These are phyloP conservation scores for Miscanthus sacchariflorus DNA, from an alignment of 202 grass and related monocot genomes.

Conservation along the genomic window DNA sequence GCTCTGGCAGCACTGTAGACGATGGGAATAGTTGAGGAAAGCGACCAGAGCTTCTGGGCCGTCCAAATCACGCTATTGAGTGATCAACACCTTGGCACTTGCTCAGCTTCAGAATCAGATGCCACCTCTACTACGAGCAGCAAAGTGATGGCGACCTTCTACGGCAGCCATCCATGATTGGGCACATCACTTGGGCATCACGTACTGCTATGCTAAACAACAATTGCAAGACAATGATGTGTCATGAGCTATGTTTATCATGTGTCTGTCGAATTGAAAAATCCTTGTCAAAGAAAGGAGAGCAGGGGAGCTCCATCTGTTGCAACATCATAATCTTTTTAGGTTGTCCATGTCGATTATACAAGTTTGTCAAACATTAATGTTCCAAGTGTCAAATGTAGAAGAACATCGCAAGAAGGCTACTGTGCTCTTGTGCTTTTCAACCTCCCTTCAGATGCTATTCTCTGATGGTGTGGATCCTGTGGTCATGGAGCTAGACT, in stretches of 20 bases:
- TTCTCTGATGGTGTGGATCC: no score
- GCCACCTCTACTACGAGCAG: slow-evolving; percentile 27
- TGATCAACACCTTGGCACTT: slow-evolving; percentile 30
- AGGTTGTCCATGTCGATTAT: neutral
- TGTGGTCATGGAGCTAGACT: no score
- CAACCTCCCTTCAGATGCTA: neutral
- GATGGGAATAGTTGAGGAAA: slow-evolving; percentile 25
- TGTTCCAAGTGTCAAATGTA: neutral
- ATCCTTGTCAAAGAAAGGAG: no score
- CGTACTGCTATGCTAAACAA: neutral
- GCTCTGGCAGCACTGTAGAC: neutral
- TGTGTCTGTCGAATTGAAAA: no score
- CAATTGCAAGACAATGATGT: slow-evolving; percentile 12
- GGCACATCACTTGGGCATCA: neutral
- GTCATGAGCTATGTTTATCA: neutral
- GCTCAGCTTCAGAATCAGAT: slow-evolving; percentile 9
- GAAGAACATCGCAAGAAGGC: neutral
- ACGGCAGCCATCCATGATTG: neutral
- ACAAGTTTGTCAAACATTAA: neutral
- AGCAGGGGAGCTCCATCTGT: neutral
- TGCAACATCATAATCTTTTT: neutral
- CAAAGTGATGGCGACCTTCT: slow-evolving; percentile 42
- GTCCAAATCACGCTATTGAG: slow-evolving; percentile 22
- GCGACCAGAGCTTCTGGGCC: slow-evolving; percentile 36
- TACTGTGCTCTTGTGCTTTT: neutral